phyloP scores from a whole-genome alignment of 2,329 filamentous ascomycete species.

The Zasmidium angulare region DNA sequence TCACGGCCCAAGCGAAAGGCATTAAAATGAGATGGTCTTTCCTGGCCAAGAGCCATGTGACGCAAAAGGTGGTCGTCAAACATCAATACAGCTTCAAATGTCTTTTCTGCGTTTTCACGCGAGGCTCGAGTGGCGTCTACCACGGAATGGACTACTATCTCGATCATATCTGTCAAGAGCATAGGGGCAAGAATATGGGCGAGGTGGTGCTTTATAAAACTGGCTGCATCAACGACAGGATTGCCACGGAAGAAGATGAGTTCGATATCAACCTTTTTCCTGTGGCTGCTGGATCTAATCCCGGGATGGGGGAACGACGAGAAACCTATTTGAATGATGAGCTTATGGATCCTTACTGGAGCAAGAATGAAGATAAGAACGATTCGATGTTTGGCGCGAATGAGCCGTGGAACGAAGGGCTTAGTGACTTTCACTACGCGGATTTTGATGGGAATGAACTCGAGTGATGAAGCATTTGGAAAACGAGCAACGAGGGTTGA shows the following conservation, averaged over 20 bases:
- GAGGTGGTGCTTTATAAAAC: conserved; percentile 42
- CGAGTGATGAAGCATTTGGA: conserved; percentile 15
- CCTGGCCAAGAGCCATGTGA: conserved; percentile 48
- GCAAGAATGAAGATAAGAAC: conserved; percentile 19
- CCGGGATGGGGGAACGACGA: conserved; percentile 1
- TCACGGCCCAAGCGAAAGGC: conserved; percentile 29
- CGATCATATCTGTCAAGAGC: conserved; percentile 41
- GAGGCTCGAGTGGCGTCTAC: conserved; percentile 38
- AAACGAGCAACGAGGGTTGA: too few species aligned
- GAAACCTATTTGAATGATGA: conserved; percentile 25
- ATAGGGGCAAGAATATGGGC: conserved; percentile 35
- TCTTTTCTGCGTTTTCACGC: conserved; percentile 47
- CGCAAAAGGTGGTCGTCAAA: conserved; percentile 33
- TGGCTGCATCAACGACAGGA: conserved; percentile 44
- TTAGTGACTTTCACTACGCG: conserved; percentile 34
- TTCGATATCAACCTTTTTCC: conserved; percentile 51
- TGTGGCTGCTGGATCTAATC: conserved; percentile 8
- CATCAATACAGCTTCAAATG: conserved; percentile 42
- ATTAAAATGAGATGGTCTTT: conserved; percentile 49
- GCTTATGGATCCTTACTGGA: conserved; percentile 18
- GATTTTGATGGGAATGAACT: conserved; percentile 23
- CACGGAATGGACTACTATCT: conserved; percentile 45
- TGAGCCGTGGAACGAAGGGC: conserved; percentile 35
- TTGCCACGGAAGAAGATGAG: conserved; percentile 41
- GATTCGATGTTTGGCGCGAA: conserved; percentile 29